A percentile compares a stretch with the other conserved stretches of the same genome.
These are phyloP conservation scores for Mucor indicus DNA, from an alignment of 371 early-diverging fungal species.

Conservation along the genomic window DNA sequence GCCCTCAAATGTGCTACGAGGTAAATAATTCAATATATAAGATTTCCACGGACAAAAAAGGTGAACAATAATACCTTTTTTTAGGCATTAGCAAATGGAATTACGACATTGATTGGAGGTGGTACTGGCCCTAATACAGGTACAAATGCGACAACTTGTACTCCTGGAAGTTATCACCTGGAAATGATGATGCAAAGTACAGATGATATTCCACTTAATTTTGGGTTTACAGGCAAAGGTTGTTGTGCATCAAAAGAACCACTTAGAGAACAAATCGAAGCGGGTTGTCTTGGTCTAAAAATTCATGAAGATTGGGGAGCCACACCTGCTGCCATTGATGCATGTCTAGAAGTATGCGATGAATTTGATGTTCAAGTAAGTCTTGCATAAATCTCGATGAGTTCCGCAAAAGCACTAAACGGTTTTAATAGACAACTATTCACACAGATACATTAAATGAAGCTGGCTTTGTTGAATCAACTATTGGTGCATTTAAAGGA, in stretches of 20 bases:
- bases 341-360: constrained; percentile 83
- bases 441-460: constrained; percentile 96
- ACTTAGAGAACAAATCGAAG: constrained; percentile 76
- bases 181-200: constrained; percentile 86
- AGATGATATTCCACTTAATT: constrained; percentile 82
- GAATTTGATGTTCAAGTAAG: constrained; percentile 76
- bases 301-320: constrained; percentile 95
- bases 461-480: constrained; percentile 89
- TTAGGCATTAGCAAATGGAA: constrained; percentile 79
- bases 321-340: constrained; percentile 89
- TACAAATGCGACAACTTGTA: constrained; percentile 92
- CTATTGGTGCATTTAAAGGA: constrained; percentile 82
- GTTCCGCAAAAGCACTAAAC: background rate
- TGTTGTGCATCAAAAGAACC: constrained; percentile 66
- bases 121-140: constrained; percentile 95
- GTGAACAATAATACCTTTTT: background rate
- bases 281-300: constrained; percentile 90
- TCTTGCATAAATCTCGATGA: background rate
- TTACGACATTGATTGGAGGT: constrained; percentile 91
- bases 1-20: constrained; percentile 82
- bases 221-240: constrained; percentile 95
- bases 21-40: constrained; percentile 24
- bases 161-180: constrained; percentile 77
- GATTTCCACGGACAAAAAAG: too few species aligned
- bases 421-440: constrained; percentile 57